Conservation (phyloP, 371 early-diverging fungal genomes). For the Rhizomucor miehei region DNA sequence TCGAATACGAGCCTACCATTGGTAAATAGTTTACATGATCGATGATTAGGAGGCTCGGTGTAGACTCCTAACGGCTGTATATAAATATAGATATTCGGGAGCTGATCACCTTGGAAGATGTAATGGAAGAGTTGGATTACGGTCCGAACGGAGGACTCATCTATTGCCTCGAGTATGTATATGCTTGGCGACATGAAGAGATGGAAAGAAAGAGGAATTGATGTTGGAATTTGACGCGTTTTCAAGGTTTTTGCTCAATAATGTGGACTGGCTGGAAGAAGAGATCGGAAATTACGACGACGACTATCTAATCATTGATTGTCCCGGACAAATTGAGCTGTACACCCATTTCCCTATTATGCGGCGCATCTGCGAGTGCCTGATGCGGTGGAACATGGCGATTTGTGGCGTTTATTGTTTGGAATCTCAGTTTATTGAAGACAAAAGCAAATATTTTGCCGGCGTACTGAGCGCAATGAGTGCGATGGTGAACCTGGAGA, state of each 20-base stretch:
- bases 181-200: neutral
- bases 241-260: constrained; percentile 78
- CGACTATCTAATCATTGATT: constrained; percentile 97
- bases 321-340: constrained; percentile 99
- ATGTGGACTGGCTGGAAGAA: constrained; percentile 96
- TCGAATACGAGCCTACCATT: constrained; percentile 89
- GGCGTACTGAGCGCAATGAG: constrained; percentile 92
- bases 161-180: constrained; percentile 86
- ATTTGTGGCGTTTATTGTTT: constrained; percentile 93
- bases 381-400: constrained; percentile 68
- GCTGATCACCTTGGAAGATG: constrained; percentile 94
- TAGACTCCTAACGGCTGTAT: neutral
- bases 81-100: constrained; percentile 83
- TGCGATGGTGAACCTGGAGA: constrained; percentile 94
- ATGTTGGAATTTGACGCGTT: neutral
- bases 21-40: constrained; percentile 33
- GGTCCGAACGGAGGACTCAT: constrained; percentile 99
- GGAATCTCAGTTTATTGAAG: constrained; percentile 93
- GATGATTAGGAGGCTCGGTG: neutral
- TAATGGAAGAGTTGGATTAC: constrained; percentile 95
- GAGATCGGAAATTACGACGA: constrained; percentile 89
- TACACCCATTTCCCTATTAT: constrained; percentile 98
- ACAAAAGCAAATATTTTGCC: constrained; percentile 92
- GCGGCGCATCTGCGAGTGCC: constrained; percentile 70
- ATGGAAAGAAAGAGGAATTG: neutral